phyloP scores from a whole-genome alignment of 331 rosid species.

The Malus hybrid region DNA sequence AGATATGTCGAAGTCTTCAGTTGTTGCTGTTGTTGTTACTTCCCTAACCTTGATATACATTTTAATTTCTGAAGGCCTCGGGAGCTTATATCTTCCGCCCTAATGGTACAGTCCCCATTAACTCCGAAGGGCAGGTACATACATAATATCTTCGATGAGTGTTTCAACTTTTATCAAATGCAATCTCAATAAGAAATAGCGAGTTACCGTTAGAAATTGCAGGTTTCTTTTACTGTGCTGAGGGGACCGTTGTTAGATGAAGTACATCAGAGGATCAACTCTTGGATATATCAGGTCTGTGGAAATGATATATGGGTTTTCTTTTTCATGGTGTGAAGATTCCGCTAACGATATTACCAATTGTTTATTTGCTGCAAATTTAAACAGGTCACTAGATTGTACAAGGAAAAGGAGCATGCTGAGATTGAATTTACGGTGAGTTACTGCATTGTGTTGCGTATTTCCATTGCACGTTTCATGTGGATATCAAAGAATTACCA shows the following conservation, averaged over 20 bases:
- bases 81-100: constrained; percentile 84
- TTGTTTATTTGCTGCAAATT: not conserved
- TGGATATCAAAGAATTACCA: not conserved
- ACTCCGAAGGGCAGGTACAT: constrained; percentile 29
- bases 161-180: not conserved
- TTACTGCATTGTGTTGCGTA: not conserved
- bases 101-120: constrained; percentile 40
- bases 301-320: too few species aligned
- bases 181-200: constrained; percentile 5
- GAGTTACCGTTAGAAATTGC: constrained; percentile 18
- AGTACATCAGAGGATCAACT: constrained; percentile 57
- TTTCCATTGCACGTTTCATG: not conserved
- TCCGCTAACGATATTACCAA: not conserved
- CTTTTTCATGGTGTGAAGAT: not conserved
- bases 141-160: constrained; percentile 1
- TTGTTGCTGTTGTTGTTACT: not conserved
- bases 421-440: constrained; percentile 72
- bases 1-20: not conserved
- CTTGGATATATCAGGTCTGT: constrained; percentile 76
- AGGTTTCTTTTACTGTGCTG: constrained; percentile 46
- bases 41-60: not conserved
- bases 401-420: constrained; percentile 67
- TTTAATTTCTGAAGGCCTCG: constrained; percentile 45
- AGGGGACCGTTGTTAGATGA: constrained; percentile 74
- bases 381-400: constrained; percentile 60